Conservation (phyloP, 192 early-diverging fungal species). For the Umbelopsis sp. region DNA sequence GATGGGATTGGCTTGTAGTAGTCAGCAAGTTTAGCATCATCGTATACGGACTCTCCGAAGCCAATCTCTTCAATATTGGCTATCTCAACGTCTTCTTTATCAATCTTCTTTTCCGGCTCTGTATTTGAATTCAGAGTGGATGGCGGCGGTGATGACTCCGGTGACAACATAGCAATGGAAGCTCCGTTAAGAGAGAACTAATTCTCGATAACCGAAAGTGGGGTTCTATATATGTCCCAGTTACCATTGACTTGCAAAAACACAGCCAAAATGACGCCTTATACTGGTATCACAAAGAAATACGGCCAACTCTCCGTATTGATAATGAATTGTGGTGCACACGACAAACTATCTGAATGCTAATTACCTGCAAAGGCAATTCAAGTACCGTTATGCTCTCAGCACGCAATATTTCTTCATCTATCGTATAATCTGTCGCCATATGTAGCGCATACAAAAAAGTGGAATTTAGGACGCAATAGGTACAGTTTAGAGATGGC, state of each 20-base stretch:
- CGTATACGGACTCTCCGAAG: conserved; percentile 1
- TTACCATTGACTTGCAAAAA: neutral
- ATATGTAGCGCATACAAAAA: neutral
- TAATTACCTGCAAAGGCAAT: neutral
- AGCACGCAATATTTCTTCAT: conserved; percentile 11
- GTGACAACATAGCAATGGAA: neutral
- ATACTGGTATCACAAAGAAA: neutral
- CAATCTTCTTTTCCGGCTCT: neutral
- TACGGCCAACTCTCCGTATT: neutral
- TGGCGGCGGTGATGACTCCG: neutral
- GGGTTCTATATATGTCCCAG: neutral
- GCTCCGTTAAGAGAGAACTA: too few species aligned
- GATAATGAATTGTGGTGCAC: neutral
- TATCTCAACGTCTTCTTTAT: neutral
- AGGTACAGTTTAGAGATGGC: too few species aligned
- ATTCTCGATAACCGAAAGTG: neutral
- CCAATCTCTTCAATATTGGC: conserved; percentile 7
- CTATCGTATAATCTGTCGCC: neutral
- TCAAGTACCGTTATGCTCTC: neutral
- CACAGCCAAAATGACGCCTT: conserved; percentile 13
- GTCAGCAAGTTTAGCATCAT: neutral
- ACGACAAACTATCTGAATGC: neutral
- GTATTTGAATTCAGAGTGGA: neutral
- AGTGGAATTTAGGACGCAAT: neutral
- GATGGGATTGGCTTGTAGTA: neutral